Base-by-base conservation (phyloP, 768 basidiomycete genomes). In the Phylloporus rhodoxanthus region DNA sequence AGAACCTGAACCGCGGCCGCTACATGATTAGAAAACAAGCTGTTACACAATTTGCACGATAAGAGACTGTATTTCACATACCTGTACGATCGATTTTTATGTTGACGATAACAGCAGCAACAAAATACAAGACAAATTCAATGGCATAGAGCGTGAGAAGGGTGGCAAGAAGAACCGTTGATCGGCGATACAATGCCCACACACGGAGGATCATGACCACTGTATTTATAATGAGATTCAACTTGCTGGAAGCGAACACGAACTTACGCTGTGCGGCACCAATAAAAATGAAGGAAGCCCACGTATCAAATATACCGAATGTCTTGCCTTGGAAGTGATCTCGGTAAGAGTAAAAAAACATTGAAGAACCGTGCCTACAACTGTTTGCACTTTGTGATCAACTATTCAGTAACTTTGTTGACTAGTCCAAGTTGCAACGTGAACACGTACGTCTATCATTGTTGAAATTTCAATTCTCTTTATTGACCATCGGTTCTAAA, bases 161-260 rank as follows among this genome's bases (percentile, higher is more conserved):
- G 15, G 30, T 8, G 15, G 7, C 15, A 33, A 47, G 34, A 15
- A 47, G 25, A 2, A 40, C 5, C 29, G 8, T 32, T 21, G 47
- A 47, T 25, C 30, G 38, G 9, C 15, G 19, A 3, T 40, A 47
- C 19, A 47, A n/a, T 23, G 29, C 46, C 46, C 46, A 47, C 29
- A 47, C 37, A 15, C 38, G 47, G 15, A 47, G 15, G n/a, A 47
- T 47, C 47, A 47, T 47, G n/a, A 32, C n/a, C 21, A 40, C 47
- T 47, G 15, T 9, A 25, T 45, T 6, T 3, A 25, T 34, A 6
- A 23, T 25, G 23, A 34, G 14, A 34, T 8, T 25, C 8, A 17
- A 5, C 21, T 34, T 8, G 8, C 4, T 45, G n/a, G 15, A 20
- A n/a, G 44, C 8, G 5, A 25, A 20, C 15, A 45, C 14, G n/a